phyloP scores from a whole-genome alignment of 305 asterid genomes.

The Fraxinus dipetala region DNA sequence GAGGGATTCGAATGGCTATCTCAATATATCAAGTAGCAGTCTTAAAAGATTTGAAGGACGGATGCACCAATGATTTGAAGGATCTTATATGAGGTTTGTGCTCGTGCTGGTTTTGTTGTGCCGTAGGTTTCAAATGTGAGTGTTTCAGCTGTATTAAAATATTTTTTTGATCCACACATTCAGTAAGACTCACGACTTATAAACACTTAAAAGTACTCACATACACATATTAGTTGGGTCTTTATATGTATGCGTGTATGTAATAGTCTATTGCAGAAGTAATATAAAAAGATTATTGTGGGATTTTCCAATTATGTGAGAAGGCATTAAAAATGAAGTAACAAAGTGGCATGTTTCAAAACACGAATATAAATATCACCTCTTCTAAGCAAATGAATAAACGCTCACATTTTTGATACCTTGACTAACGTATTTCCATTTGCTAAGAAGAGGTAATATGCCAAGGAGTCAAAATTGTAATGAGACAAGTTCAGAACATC shows the following conservation, averaged over 20 bases:
- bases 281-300: neutral
- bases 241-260: neutral
- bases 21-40: constrained; percentile 38
- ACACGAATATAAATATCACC: neutral
- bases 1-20: constrained; percentile 58
- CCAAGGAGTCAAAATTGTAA: neutral
- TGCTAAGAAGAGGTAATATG: neutral
- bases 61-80: neutral
- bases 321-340: neutral
- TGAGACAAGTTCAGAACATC: neutral
- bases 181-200: neutral
- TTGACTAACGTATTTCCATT: neutral
- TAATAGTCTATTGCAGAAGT: neutral
- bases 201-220: neutral
- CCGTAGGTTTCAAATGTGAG: neutral
- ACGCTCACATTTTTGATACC: neutral
- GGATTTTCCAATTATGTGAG: neutral
- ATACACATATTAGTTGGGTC: neutral
- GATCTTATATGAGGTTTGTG: neutral
- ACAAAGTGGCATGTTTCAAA: neutral
- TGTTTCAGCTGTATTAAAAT: neutral
- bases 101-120: neutral
- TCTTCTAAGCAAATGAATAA: neutral
- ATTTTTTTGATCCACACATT: neutral
- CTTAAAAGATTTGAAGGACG: neutral